Evolutionary conservation across 2,329 filamentous ascomycete species (phyloP), one percentile per base, ranked within the genome.

Genomic region (Aspergillus quadricinctus): DNA sequence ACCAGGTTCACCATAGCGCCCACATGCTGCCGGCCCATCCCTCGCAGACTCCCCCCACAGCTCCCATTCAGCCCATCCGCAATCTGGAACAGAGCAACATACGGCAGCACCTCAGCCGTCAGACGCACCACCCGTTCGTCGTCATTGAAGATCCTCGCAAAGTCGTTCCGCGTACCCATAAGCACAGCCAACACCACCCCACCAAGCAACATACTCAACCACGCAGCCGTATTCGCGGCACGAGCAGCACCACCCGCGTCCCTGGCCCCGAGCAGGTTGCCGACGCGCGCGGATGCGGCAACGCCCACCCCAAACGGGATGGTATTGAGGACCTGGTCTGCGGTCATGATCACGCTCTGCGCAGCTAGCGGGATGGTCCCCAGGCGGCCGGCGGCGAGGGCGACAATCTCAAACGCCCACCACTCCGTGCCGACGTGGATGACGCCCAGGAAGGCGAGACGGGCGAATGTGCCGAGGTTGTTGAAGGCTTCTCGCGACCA

Each of bases 341-440:
- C 85, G 0, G 90, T 95, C 90, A 95, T 95, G 69, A 96, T 92
- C 23, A 95, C 89, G 49, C 85, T 89, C 72, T 96, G 91, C 0
- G 91, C 89, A 1, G 91, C 91, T 0, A 96, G 80, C 0, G 90
- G 82, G 35, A 92, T 83, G 0, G 89, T 92, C 3, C 92, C 92
- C 0, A 96, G 81, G 37, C 87, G 83, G 1, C 91, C 91, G 4
- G 91, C 90, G 1, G 88, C 89, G 0, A 95, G 81, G 1, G 90
- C 90, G 1, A 95, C 90, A 62, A 95, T 93, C 73, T 95, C 91
- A 65, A 96, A 96, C 0, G 91, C 92, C 91, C 91, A 95, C 91
- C 90, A 96, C 73, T 96, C 92, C 0, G 90, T 94, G 3, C 90
- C 92, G 4, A 96, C 89, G 61, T 95, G 91, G 3, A 95, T 75